phyloP scores from a whole-genome alignment of 202 grass and related monocot genomes.

The Setaria italica region DNA sequence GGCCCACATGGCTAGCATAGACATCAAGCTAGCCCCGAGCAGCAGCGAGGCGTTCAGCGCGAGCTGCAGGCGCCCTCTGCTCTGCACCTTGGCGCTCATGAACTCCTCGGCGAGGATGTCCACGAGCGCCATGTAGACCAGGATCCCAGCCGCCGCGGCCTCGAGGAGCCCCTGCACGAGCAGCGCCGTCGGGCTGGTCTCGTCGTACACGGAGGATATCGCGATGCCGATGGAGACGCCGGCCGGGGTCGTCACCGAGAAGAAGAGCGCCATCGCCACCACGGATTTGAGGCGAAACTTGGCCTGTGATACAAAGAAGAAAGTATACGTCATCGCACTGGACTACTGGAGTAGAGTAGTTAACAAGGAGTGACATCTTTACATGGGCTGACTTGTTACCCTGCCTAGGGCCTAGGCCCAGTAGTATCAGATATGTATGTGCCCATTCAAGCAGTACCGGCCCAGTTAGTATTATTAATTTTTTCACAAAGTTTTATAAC shows the following conservation, averaged over 20 bases:
- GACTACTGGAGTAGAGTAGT: no score
- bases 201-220: constrained; percentile 70
- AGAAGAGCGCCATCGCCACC: constrained; percentile 67
- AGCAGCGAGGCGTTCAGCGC: constrained; percentile 57
- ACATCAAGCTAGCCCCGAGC: constrained; percentile 66
- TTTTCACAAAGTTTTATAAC: no score
- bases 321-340: neutral
- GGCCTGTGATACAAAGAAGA: constrained; percentile 16
- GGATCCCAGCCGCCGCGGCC: constrained; percentile 66
- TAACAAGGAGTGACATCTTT: no score
- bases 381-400: neutral
- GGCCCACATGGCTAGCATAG: constrained; percentile 64
- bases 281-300: constrained; percentile 51
- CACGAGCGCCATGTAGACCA: constrained; percentile 80
- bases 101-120: constrained; percentile 87
- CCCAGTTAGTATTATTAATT: neutral
- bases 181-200: constrained; percentile 62
- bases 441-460: no score
- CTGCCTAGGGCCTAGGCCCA: neutral
- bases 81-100: constrained; percentile 61
- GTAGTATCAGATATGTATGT: no score
- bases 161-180: constrained; percentile 68
- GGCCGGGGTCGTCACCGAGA: constrained; percentile 64
- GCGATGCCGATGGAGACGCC: constrained; percentile 72
- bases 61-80: constrained; percentile 47